These are phyloP conservation scores for Trichosphaerium sp. DNA, from an alignment of 78 protist genomes.

Conservation along the genomic window DNA sequence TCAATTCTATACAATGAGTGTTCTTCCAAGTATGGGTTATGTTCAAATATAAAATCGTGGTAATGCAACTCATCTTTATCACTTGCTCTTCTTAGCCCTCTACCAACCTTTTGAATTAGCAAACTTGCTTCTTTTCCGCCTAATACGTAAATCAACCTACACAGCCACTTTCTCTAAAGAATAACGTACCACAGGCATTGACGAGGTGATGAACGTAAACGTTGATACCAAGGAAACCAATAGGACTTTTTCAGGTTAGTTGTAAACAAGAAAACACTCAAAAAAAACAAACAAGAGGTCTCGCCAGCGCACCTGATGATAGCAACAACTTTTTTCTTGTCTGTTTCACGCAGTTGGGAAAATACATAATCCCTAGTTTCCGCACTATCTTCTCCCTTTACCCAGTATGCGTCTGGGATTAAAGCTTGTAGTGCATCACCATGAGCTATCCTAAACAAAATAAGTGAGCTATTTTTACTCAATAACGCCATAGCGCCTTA, in stretches of 20 bases:
- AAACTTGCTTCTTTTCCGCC: constrained; percentile 41
- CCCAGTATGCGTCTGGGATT: constrained; percentile 36
- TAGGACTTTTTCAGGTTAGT: no score
- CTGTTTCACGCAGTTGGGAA: constrained; percentile 1
- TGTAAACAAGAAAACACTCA: no score
- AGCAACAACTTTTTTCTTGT: constrained; percentile 25
- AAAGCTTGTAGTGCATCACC: constrained; percentile 12
- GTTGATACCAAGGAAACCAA: constrained; percentile 40
- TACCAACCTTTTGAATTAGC: constrained; percentile 37
- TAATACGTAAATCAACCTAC: no score
- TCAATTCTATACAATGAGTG: constrained; percentile 25
- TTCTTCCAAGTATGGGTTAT: constrained; percentile 3
- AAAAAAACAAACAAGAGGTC: no score
- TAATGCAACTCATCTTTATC: constrained; percentile 31
- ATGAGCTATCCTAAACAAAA: no score
- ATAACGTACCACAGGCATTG: constrained; percentile 34
- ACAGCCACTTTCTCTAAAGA: no score
- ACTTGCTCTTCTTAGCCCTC: constrained; percentile 42
- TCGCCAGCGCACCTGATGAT: no score
- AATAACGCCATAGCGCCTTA: no score
- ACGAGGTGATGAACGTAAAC: constrained; percentile 32
- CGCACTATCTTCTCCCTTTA: constrained; percentile 26
- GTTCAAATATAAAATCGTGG: constrained; percentile 32
- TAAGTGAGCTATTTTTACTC: no score
- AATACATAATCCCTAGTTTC: constrained; percentile 31